Conservation (phyloP, 2,329 filamentous ascomycete species). For the Coniochaeta sp. region DNA sequence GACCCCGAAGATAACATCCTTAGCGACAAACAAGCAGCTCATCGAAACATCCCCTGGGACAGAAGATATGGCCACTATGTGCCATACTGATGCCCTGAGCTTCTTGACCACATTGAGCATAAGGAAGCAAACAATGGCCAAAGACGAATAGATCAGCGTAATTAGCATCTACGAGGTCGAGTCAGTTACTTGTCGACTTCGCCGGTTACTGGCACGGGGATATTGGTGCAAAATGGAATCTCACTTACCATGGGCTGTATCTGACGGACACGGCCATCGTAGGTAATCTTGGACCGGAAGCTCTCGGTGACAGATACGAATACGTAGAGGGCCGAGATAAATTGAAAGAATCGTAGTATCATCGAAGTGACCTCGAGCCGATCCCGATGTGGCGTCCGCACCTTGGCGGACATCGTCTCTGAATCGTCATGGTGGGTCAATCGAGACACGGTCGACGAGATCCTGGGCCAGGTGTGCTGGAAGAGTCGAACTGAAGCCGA, state of each 20-base stretch:
- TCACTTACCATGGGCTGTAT: not conserved
- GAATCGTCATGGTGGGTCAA: not conserved
- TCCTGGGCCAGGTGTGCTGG: not conserved
- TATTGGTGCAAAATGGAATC: not conserved
- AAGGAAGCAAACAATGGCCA: constrained; percentile 10
- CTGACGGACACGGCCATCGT: not conserved
- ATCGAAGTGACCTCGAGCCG: not conserved
- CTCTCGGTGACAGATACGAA: constrained; percentile 8
- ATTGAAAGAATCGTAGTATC: not conserved
- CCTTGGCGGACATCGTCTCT: not conserved
- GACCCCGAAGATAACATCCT: constrained; percentile 11
- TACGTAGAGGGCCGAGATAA: constrained; percentile 16
- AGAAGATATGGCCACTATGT: constrained; percentile 9
- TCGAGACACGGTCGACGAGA: not conserved
- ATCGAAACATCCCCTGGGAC: constrained; percentile 15
- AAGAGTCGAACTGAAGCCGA: not conserved
- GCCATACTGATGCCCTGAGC: constrained; percentile 9
- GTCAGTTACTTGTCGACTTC: not conserved
- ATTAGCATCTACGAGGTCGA: constrained; percentile 8
- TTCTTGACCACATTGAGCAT: constrained; percentile 8
- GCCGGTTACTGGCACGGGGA: not conserved
- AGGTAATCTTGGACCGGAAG: not conserved
- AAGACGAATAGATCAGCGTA: constrained; percentile 12
- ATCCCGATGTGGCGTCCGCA: not conserved
- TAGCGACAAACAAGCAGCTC: constrained; percentile 13